These are phyloP conservation scores for Tuber microsphaerosporum DNA, from an alignment of 495 filamentous ascomycete genomes.

Conservation along the genomic window DNA sequence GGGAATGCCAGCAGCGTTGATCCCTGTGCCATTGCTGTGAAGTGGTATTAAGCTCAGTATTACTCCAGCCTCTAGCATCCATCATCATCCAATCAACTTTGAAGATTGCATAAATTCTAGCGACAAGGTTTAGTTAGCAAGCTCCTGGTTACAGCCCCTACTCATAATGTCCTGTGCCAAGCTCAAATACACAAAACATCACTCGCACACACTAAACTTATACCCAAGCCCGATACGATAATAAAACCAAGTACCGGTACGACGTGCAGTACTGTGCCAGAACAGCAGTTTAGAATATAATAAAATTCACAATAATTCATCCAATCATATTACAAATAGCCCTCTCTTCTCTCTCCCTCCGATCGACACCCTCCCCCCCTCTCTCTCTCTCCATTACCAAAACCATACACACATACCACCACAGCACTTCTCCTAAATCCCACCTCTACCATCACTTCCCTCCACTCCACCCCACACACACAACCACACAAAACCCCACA, in stretches of 20 bases:
- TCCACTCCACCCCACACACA: background rate
- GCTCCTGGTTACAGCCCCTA: background rate
- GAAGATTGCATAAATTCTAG: background rate
- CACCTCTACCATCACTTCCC: background rate
- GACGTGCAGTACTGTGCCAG: background rate
- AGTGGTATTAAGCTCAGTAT: background rate
- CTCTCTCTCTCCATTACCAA: background rate
- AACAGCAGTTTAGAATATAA: background rate
- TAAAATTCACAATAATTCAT: background rate
- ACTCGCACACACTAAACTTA: background rate
- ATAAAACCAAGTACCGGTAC: background rate
- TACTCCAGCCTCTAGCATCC: background rate
- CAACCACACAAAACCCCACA: background rate
- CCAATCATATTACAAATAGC: background rate
- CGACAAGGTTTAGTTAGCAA: background rate
- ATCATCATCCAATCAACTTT: background rate
- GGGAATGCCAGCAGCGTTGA: background rate
- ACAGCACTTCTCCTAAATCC: background rate
- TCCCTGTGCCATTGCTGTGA: background rate
- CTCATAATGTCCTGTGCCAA: background rate
- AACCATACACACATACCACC: background rate
- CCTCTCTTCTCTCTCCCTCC: background rate
- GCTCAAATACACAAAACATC: constrained; percentile 1
- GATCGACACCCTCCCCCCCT: background rate
- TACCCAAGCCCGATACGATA: background rate